Percentiles rank a stretch among this genome's conserved stretches.
Conservation (phyloP, 495 filamentous ascomycete genomes). For the Margaritispora aquatica region DNA sequence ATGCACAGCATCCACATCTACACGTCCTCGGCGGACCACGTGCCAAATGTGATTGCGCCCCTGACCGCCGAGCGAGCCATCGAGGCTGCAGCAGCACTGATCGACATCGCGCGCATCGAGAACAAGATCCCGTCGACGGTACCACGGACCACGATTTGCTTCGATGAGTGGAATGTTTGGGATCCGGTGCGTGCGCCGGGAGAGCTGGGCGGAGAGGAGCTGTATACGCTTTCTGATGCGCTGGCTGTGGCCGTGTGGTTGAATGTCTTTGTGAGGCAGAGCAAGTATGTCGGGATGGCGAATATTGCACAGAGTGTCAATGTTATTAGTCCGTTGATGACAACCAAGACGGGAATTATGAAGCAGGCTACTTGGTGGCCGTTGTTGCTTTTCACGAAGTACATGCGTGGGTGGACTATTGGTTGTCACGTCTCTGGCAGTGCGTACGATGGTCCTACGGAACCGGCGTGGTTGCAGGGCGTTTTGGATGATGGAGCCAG, state of each 20-base stretch:
- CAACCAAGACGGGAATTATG: slow-evolving; percentile 50
- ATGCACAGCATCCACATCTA: slow-evolving; percentile 66
- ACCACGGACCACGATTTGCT: slow-evolving; percentile 59
- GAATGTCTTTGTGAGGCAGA: slow-evolving; percentile 76
- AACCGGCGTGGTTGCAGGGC: slow-evolving; percentile 57
- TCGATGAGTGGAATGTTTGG: slow-evolving; percentile 87
- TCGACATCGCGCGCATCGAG: slow-evolving; percentile 71
- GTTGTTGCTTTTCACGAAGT: slow-evolving; percentile 60
- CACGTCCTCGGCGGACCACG: slow-evolving; percentile 45
- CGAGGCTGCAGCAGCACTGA: slow-evolving; percentile 57
- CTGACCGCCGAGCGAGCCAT: slow-evolving; percentile 69
- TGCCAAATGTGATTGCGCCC: slow-evolving; percentile 61
- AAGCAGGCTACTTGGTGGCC: slow-evolving; percentile 80
- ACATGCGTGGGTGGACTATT: slow-evolving; percentile 67
- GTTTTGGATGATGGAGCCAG: slow-evolving; percentile 54
- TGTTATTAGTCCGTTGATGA: slow-evolving; percentile 74
- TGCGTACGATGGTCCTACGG: slow-evolving; percentile 57
- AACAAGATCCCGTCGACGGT: slow-evolving; percentile 47
- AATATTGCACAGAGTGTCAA: slow-evolving; percentile 78
- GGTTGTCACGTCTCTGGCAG: slow-evolving; percentile 51
- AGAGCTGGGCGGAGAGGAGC: slow-evolving; percentile 60
- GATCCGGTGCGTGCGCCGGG: slow-evolving; percentile 67
- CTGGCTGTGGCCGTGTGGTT: slow-evolving; percentile 68
- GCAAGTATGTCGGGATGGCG: slow-evolving; percentile 66
- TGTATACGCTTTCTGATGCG: slow-evolving; percentile 71